phyloP scores from a whole-genome alignment of 176 grass and related monocot genomes.

The sorghum (Sorghum bicolor) region Sorghum_bicolor_NCBIv3 NC_012873.2:55009001-55009500 shows the following conservation, averaged over 20 bases:
- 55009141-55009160: constrained; percentile 82
- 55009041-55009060: constrained; percentile 72
- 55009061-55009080: constrained; percentile 79
- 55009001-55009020: constrained; percentile 67
- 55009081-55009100: constrained; percentile 94
- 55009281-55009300: not conserved
- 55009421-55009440: constrained; percentile 89
- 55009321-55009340: not conserved
- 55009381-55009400: constrained; percentile 89
- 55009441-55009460: constrained; percentile 90
- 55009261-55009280: constrained; percentile 80
- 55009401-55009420: constrained; percentile 95
- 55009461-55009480: constrained; percentile 90
- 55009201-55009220: constrained; percentile 91
- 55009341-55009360: constrained; percentile 6
- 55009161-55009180: constrained; percentile 88
- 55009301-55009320: not conserved
- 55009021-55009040: constrained; percentile 87
- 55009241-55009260: constrained; percentile 88
- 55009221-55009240: constrained; percentile 66
- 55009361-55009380: constrained; percentile 81
- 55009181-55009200: constrained; percentile 87
- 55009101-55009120: constrained; percentile 75
- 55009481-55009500: constrained; percentile 83
- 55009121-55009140: constrained; percentile 87